These are phyloP conservation scores for Paxillus ammoniavirescens DNA, from an alignment of 768 basidiomycete species.

Conservation along the genomic window DNA sequence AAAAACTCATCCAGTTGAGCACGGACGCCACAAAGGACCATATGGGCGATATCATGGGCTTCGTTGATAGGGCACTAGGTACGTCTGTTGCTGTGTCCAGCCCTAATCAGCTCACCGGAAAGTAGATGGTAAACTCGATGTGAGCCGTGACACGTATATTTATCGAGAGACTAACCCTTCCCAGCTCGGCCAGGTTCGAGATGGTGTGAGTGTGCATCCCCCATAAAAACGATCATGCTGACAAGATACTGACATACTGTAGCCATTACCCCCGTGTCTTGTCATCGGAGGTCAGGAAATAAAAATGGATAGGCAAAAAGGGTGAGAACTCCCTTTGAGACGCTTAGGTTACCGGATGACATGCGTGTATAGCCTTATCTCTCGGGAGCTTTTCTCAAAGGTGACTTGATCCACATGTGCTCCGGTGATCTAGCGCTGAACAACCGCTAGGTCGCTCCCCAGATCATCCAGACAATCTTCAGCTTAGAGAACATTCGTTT, in stretches of 20 bases:
- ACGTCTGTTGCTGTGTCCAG: constrained; percentile 15
- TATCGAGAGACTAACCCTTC: constrained; percentile 26
- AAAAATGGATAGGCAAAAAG: constrained; percentile 14
- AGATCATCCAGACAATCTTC: constrained; percentile 45
- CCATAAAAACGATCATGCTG: neutral
- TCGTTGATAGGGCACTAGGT: constrained; percentile 49
- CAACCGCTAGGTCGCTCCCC: constrained; percentile 39
- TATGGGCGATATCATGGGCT: constrained; percentile 35
- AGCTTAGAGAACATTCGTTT: constrained; percentile 36
- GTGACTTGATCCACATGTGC: constrained; percentile 3
- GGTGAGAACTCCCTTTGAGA: constrained; percentile 8
- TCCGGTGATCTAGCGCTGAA: constrained; percentile 16
- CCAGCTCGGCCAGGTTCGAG: constrained; percentile 36
- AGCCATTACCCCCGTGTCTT: constrained; percentile 7
- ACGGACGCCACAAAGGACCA: constrained; percentile 23
- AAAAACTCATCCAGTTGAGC: constrained; percentile 40
- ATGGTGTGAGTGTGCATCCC: constrained; percentile 33
- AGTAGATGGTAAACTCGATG: constrained; percentile 24
- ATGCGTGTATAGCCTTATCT: constrained; percentile 28
- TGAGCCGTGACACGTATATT: constrained; percentile 33
- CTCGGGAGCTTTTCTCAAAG: constrained; percentile 24
- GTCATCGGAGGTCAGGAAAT: constrained; percentile 8
- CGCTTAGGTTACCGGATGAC: neutral
- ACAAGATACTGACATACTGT: neutral
- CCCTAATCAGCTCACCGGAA: constrained; percentile 30